Conservation (phyloP, 2,329 filamentous ascomycete genomes). For the Xylariaceae sp. region DNA sequence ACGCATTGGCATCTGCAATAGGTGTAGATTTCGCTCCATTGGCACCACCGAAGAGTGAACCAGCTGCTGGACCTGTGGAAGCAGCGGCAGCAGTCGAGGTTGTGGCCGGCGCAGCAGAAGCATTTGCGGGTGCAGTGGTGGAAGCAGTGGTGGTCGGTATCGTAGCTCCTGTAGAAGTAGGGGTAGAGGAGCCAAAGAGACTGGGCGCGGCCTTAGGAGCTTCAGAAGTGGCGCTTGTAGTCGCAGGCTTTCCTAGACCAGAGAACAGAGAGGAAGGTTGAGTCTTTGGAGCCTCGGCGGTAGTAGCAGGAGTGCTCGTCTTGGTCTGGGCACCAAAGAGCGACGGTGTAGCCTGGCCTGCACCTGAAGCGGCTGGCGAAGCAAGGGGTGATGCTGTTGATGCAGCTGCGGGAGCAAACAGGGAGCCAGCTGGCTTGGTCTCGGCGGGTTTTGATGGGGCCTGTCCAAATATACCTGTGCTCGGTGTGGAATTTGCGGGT, state of each 20-base stretch:
- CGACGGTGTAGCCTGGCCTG: conserved; percentile 16
- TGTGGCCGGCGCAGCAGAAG: conserved; percentile 22
- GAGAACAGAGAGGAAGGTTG: conserved; percentile 29
- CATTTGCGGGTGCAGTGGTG: conserved; percentile 26
- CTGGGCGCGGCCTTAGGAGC: conserved; percentile 25
- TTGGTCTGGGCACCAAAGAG: conserved; percentile 22
- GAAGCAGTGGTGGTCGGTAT: conserved; percentile 23
- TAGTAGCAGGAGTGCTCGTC: conserved; percentile 19
- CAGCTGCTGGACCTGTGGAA: conserved; percentile 29
- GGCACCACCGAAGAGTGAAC: conserved; percentile 29
- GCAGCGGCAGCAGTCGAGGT: conserved; percentile 26
- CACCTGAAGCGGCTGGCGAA: conserved; percentile 16
- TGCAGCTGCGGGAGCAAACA: conserved; percentile 22
- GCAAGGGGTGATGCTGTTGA: conserved; percentile 22
- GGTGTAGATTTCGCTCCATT: conserved; percentile 29
- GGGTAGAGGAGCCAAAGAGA: conserved; percentile 26
- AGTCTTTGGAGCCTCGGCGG: conserved; percentile 27
- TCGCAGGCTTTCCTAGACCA: conserved; percentile 15
- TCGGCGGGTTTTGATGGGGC: conserved; percentile 24
- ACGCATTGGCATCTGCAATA: conserved; percentile 27
- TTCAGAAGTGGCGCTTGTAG: conserved; percentile 25
- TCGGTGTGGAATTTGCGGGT: conserved; percentile 17
- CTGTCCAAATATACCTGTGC: conserved; percentile 17
- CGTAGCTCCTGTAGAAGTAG: conserved; percentile 24
- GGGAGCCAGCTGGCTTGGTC: conserved; percentile 20